Evolutionary conservation across 2,329 filamentous ascomycete genomes (phyloP).

Genomic region (Capronia coronata): DNA sequence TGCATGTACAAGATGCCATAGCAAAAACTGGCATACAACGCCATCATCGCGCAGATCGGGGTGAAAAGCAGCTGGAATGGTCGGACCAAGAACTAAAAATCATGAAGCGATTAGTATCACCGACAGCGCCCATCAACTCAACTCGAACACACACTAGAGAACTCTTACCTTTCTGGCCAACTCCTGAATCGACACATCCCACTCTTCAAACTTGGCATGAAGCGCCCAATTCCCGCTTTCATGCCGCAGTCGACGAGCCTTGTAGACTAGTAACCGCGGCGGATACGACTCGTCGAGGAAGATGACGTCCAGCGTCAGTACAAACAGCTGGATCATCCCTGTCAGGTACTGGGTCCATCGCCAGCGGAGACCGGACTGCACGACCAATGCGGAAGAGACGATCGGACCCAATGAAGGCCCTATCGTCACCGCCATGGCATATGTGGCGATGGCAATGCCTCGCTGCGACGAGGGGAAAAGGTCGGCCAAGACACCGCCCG

Average conservation of each 20-base stretch:
- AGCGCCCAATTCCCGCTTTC: conserved; percentile 44
- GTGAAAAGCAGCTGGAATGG: conserved; percentile 47
- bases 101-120: too few relatives aligned
- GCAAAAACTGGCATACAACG: conserved; percentile 44
- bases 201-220: conserved; percentile 37
- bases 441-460: conserved; percentile 61
- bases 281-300: conserved; percentile 54
- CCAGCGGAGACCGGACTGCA: conserved; percentile 53
- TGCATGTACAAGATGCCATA: conserved; percentile 47
- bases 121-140: too few relatives aligned
- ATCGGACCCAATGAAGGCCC: conserved; percentile 47
- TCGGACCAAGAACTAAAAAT: conserved; percentile 39
- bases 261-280: conserved; percentile 47
- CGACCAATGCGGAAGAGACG: conserved; percentile 54
- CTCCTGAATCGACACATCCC: conserved; percentile 37
- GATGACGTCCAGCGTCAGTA: conserved; percentile 50
- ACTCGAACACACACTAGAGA: neutral
- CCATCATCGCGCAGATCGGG: conserved; percentile 46
- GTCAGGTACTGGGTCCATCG: conserved; percentile 62
- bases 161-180: conserved; percentile 37
- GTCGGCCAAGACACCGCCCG: conserved; percentile 62
- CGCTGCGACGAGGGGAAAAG: conserved; percentile 55
- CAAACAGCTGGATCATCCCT: conserved; percentile 55
- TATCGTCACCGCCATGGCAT: conserved; percentile 42
- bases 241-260: conserved; percentile 46